Evolutionary conservation across 495 filamentous ascomycete genomes (phyloP).

Genomic region (Podospora tetraspora): DNA sequence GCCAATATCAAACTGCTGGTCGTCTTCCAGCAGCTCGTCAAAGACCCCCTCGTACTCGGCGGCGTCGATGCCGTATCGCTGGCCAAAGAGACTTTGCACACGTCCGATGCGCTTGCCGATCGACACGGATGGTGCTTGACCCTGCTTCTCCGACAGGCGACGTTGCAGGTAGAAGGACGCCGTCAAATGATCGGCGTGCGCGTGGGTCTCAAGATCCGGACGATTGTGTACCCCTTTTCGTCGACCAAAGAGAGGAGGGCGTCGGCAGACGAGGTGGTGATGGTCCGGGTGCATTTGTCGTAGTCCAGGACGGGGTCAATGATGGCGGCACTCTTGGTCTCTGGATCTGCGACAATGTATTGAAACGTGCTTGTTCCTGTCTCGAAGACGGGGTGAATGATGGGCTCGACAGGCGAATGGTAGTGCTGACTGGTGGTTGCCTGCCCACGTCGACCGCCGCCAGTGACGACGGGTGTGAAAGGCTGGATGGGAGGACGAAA

Average conservation of each 20-base stretch:
- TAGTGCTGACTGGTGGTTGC: neutral
- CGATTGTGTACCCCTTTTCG: slow-evolving; percentile 42
- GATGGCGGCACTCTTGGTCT: slow-evolving; percentile 43
- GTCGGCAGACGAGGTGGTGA: slow-evolving; percentile 49
- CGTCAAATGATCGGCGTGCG: slow-evolving; percentile 58
- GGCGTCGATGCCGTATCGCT: slow-evolving; percentile 40
- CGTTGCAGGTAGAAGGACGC: slow-evolving; percentile 50
- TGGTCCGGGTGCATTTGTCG: slow-evolving; percentile 38
- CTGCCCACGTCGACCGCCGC: neutral
- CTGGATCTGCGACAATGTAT: slow-evolving; percentile 51
- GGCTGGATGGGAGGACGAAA: neutral
- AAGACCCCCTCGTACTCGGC: slow-evolving; percentile 45
- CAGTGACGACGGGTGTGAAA: neutral
- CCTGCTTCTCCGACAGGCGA: slow-evolving; percentile 26
- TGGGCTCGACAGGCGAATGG: slow-evolving; percentile 15
- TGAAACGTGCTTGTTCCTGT: slow-evolving; percentile 50
- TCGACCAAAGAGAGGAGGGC: slow-evolving; percentile 36
- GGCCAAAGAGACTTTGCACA: slow-evolving; percentile 47
- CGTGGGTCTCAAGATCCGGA: slow-evolving; percentile 54
- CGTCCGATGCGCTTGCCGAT: slow-evolving; percentile 52
- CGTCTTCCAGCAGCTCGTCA: slow-evolving; percentile 49
- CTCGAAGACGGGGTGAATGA: slow-evolving; percentile 27
- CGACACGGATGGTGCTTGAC: slow-evolving; percentile 36
- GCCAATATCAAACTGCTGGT: slow-evolving; percentile 48
- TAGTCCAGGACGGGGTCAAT: slow-evolving; percentile 59